Evolutionary conservation across 495 filamentous ascomycete species (phyloP).

Genomic region (Sabuloglossum arenarium): DNA sequence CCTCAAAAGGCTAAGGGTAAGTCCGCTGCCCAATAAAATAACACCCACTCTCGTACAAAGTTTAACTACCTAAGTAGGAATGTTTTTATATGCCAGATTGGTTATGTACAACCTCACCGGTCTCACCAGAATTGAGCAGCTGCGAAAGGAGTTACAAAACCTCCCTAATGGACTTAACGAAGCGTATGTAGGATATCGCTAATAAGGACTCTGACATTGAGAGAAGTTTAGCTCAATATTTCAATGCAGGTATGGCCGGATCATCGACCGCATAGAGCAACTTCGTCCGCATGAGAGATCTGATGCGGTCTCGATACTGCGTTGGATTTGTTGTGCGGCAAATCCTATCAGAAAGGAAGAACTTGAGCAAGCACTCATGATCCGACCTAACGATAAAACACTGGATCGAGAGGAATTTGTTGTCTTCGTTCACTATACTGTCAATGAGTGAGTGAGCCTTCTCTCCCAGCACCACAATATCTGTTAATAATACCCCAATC

Average conservation of each 20-base stretch:
- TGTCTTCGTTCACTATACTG: background rate
- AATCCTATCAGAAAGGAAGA: background rate
- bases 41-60: background rate
- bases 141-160: background rate
- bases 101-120: background rate
- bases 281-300: background rate
- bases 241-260: background rate
- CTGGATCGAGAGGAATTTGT: background rate
- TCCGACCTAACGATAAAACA: background rate
- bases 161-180: background rate
- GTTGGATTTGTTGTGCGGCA: background rate
- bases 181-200: background rate
- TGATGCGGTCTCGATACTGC: background rate
- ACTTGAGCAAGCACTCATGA: background rate
- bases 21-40: background rate
- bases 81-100: background rate
- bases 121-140: background rate
- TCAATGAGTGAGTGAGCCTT: background rate
- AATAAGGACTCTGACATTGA: background rate
- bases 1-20: background rate
- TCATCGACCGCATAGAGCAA: background rate
- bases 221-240: background rate
- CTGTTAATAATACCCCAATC: background rate
- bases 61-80: background rate
- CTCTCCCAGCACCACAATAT: background rate